phyloP scores from a whole-genome alignment of 2,329 filamentous ascomycete genomes.

The Spiromastix sp. region DNA sequence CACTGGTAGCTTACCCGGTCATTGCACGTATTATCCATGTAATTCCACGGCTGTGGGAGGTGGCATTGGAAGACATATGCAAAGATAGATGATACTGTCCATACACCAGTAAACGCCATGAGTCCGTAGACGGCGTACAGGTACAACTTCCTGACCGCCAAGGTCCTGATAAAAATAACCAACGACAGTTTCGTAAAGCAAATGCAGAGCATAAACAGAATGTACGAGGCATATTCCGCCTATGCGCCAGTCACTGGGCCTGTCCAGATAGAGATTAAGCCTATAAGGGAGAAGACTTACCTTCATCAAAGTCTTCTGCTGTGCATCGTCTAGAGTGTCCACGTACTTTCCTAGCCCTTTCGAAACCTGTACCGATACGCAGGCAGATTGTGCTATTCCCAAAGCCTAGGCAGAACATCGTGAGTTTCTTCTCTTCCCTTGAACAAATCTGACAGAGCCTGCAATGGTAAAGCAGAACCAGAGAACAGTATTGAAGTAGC shows the following conservation, averaged over 20 bases:
- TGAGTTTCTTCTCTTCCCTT: no score
- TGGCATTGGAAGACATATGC: constrained; percentile 9
- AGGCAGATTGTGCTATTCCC: constrained; percentile 7
- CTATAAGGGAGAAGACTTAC: constrained; percentile 1
- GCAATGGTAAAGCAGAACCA: no score
- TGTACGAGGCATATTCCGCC: constrained; percentile 18
- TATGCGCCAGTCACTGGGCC: constrained; percentile 4
- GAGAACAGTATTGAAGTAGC: no score
- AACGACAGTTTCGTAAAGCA: constrained; percentile 20
- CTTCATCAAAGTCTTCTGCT: constrained; percentile 6
- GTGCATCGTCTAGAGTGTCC: constrained; percentile 4
- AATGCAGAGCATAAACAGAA: constrained; percentile 17
- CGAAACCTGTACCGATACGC: constrained; percentile 5
- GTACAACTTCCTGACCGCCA: constrained; percentile 12
- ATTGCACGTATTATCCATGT: constrained; percentile 8
- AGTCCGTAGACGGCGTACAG: constrained; percentile 6
- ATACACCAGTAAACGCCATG: constrained; percentile 6
- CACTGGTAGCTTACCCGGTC: no score
- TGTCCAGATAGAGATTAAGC: not conserved
- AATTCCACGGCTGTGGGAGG: constrained; percentile 9
- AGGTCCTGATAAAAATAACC: constrained; percentile 16
- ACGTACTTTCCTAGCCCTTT: constrained; percentile 8
- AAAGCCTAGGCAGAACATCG: constrained; percentile 1
- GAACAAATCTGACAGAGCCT: no score
- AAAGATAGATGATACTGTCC: constrained; percentile 9